These are phyloP conservation scores for Sporothrix luriei DNA, from an alignment of 2,329 filamentous ascomycete species.

Conservation along the genomic window DNA sequence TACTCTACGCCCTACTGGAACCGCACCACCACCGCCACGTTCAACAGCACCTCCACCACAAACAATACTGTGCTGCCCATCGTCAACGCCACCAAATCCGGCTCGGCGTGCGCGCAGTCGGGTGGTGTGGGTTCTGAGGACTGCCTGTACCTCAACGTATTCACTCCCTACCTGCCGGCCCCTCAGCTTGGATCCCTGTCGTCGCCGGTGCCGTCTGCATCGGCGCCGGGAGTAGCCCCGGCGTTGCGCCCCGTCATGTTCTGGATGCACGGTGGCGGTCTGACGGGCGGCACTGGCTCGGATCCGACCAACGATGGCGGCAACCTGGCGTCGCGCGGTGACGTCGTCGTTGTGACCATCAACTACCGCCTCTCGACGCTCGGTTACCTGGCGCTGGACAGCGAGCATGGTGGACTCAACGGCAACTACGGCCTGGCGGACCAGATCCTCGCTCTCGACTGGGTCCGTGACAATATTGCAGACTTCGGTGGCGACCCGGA, in stretches of 20 bases:
- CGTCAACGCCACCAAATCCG: slow-evolving; percentile 45
- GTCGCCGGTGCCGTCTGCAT: neutral
- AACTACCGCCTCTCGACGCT: slow-evolving; percentile 63
- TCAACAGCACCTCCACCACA: slow-evolving; percentile 39
- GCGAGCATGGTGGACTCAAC: slow-evolving; percentile 47
- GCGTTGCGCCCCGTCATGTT: slow-evolving; percentile 45
- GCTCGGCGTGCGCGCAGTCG: slow-evolving; percentile 47
- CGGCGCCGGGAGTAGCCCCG: slow-evolving; percentile 29
- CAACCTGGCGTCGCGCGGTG: slow-evolving; percentile 60
- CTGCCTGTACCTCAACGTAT: slow-evolving; percentile 53
- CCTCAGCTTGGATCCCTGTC: neutral
- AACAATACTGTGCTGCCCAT: slow-evolving; percentile 31
- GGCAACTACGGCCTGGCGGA: slow-evolving; percentile 56
- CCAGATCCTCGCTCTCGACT: slow-evolving; percentile 54
- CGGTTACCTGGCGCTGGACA: slow-evolving; percentile 58
- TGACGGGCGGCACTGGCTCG: slow-evolving; percentile 51
- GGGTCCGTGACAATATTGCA: slow-evolving; percentile 55
- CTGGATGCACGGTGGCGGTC: slow-evolving; percentile 57
- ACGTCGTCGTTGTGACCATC: slow-evolving; percentile 61
- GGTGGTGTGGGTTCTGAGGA: slow-evolving; percentile 47
- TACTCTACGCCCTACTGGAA: slow-evolving; percentile 47
- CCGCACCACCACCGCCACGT: slow-evolving; percentile 19
- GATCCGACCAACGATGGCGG: slow-evolving; percentile 53
- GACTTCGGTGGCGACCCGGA: slow-evolving; percentile 61
- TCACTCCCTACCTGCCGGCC: slow-evolving; percentile 47